Conservation (phyloP, 306 rosid species). For the Cucumis sativus region Cucumber_9930_V3 NC_026659.2:25485501-25486000, state of each 20-base stretch:
- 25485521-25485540: neutral
- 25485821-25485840: conserved; percentile 60
- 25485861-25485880: conserved; percentile 38
- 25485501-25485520: neutral
- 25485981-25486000: conserved; percentile 55
- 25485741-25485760: conserved; percentile 30
- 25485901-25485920: conserved; percentile 51
- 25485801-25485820: conserved; percentile 47
- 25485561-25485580: conserved; percentile 49
- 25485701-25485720: conserved; percentile 56
- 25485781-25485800: conserved; percentile 52
- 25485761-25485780: conserved; percentile 48
- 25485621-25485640: conserved; percentile 59
- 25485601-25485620: conserved; percentile 64
- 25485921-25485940: conserved; percentile 51
- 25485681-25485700: conserved; percentile 6
- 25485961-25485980: conserved; percentile 28
- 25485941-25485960: conserved; percentile 52
- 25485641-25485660: conserved; percentile 18
- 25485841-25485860: conserved; percentile 44
- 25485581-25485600: conserved; percentile 80
- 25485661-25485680: neutral
- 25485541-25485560: neutral
- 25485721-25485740: conserved; percentile 78
- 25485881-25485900: conserved; percentile 47